These are phyloP conservation scores for Spizellomyces sp. DNA, from an alignment of 192 early-diverging fungal species.

Conservation along the genomic window DNA sequence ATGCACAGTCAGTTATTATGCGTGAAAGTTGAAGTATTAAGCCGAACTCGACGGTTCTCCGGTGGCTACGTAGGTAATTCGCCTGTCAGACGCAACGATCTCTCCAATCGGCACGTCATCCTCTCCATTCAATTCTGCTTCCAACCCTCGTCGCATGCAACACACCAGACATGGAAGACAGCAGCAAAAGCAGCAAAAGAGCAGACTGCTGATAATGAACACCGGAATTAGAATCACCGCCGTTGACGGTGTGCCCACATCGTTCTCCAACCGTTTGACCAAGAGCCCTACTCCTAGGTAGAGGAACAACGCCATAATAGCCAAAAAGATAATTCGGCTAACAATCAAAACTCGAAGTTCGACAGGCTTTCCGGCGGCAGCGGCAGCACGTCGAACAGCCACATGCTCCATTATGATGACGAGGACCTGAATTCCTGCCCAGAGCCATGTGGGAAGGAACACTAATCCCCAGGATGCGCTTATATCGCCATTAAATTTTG, in stretches of 20 bases:
- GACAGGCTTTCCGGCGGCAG: not conserved
- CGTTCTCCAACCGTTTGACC: conserved; percentile 35
- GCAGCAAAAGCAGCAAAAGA: conserved; percentile 54
- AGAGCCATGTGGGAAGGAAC: conserved; percentile 40
- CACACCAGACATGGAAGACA: conserved; percentile 37
- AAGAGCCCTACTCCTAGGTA: conserved; percentile 47
- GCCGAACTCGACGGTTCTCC: not conserved
- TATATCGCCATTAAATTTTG: conserved; percentile 39
- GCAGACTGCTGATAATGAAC: conserved; percentile 47
- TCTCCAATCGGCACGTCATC: conserved; percentile 5
- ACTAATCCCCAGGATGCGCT: conserved; percentile 35
- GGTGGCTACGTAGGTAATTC: conserved; percentile 3
- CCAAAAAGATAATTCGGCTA: conserved; percentile 28
- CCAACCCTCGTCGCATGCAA: conserved; percentile 14
- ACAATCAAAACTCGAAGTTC: conserved; percentile 27
- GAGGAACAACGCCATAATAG: conserved; percentile 34
- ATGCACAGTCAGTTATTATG: too few relatives aligned
- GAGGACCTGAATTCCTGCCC: conserved; percentile 13
- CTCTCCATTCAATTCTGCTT: conserved; percentile 12
- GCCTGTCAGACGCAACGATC: not conserved
- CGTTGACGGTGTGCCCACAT: conserved; percentile 31
- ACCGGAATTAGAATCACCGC: conserved; percentile 55
- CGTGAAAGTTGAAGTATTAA: too few relatives aligned
- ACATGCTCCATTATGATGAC: conserved; percentile 19
- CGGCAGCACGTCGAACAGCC: not conserved